Base-by-base conservation (phyloP, 441 rosid species). In the Corymbia citriodora region DNA sequence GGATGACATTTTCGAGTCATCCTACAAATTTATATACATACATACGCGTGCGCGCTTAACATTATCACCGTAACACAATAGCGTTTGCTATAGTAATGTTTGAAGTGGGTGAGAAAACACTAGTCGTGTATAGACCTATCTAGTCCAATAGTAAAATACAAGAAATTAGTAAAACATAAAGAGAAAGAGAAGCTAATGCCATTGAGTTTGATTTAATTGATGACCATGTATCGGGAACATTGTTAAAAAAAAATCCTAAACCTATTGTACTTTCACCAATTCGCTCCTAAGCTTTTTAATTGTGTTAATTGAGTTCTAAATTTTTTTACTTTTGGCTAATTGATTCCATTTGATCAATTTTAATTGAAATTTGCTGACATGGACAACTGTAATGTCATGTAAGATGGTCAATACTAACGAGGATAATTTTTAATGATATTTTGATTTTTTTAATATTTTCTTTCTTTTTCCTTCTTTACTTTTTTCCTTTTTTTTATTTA, bases 401-500 rank as follows among this genome's bases (percentile, higher is more conserved):
- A 7, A 1, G 59, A 55, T 4, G 0, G 8, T 55, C 0, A 2
- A 19, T 0, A 4, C 0, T 8, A 0, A 19, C 8, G 0, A 18
- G 25, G 3, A 19, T 0, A 55, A 55, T 19, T 55, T 55, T 55
- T 55, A 55, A 55, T 8, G 8, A 55, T 3, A 55, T 8, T 55
- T 18, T 55, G 18, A 55, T 8, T 7, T 8, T 55, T 1, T 18
- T 18, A 7, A 1, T 55, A 55, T 17, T 55, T 8, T 33, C 33
- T 33, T 33, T 33, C 0, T 19, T 55, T 55, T 55, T 55, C 57
- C 2, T 55, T 18, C 4, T 55, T 55, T 3, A 33, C 33, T 33
- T 21, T 55, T 55, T 17, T 17, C 7, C 2, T 1, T 18, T 55
- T 19, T 18, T 55, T 55, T 55, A 8, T 19, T 55, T 23, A 55